A percentile compares a stretch with the other conserved stretches of the same genome.
phyloP scores from a whole-genome alignment of 139 green algal genomes.

The Trebouxia sp. region DNA sequence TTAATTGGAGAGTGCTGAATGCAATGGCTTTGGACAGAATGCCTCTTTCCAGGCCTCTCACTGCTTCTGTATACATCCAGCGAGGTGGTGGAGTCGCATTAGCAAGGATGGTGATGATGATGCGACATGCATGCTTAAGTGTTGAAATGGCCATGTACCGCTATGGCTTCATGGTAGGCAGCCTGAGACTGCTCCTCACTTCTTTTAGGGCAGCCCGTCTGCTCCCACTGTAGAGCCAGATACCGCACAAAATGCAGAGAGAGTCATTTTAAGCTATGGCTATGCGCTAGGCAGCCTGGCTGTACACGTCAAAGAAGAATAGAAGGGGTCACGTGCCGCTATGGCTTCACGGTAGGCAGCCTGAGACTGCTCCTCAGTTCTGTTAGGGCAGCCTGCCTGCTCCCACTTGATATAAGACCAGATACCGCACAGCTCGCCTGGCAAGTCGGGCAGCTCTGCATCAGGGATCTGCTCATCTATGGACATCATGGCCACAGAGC shows the following conservation, averaged over 20 bases:
- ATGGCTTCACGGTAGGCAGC: conserved; percentile 63
- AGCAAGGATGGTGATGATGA: too few relatives aligned
- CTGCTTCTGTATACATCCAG: too few relatives aligned
- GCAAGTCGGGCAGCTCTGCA: conserved; percentile 59
- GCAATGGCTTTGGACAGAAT: too few relatives aligned
- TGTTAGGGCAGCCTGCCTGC: conserved; percentile 69
- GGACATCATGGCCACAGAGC: conserved; percentile 27
- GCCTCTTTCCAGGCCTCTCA: too few relatives aligned
- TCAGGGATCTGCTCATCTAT: conserved; percentile 34
- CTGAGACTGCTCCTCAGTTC: conserved; percentile 61
- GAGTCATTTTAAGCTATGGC: too few relatives aligned
- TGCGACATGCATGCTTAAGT: too few relatives aligned
- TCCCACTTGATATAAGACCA: conserved; percentile 97
- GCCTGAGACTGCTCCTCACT: conserved; percentile 59
- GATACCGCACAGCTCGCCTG: conserved; percentile 89
- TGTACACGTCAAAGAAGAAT: too few relatives aligned
- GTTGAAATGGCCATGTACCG: background rate
- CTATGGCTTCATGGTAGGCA: conserved; percentile 63
- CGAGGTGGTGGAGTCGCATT: too few relatives aligned
- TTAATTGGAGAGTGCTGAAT: too few relatives aligned
- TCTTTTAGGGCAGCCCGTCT: conserved; percentile 69
- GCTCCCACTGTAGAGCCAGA: conserved; percentile 96
- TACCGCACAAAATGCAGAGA: too few relatives aligned
- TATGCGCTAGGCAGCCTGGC: too few relatives aligned
- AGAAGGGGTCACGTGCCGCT: background rate